Evolutionary conservation across 805 yeast species (phyloP), one percentile per base, ranked within the genome.

Genomic region (Cyberlindnera petersonii): DNA sequence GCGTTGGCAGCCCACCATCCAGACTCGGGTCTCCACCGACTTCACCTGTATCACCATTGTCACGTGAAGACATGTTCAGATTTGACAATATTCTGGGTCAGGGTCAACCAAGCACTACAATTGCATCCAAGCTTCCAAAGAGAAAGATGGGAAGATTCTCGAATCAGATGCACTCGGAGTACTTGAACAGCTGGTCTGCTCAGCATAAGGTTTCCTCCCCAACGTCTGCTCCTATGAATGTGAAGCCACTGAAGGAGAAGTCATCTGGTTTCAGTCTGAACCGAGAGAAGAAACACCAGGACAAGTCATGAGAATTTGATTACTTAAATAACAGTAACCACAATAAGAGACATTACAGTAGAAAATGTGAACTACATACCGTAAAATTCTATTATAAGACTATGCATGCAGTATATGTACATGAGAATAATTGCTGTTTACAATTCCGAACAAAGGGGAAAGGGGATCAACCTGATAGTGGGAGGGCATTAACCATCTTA

Each of bases 11-110:
- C 7, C 38, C 48, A 2, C 51, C 48, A 6, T 26, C 28, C 2
- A 20, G 33, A 17, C 14, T 39, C 24, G 28, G 40, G 2, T 43
- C 47, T 9, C 44, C 50, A 10, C 53, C 59, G 14, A 48, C 34
- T 39, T 56, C 40, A 42, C 64, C 40, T 48, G 53, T 24, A 28
- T 55, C 49, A 30, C 63, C 47, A 27, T 53, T 39, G 40, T 62
- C 66, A 2, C 53, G 60, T 14, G 75, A 70, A 19, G 71, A 70
- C 23, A 50, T 65, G 23, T 71, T 72, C 55, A 58, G 74, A 33
- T 71, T 71, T 46, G 77, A 71, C 40, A 63, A 65, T 5, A 51
- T 71, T 4, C 17, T 46, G 21, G 44, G 46, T 3, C 50, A 36
- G 24, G 10, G 31, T 7, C 35, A 32, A 8, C 10, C 31, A 5